Evolutionary conservation across 306 rosid species (phyloP).

Genomic region (Begonia masoniana): DNA sequence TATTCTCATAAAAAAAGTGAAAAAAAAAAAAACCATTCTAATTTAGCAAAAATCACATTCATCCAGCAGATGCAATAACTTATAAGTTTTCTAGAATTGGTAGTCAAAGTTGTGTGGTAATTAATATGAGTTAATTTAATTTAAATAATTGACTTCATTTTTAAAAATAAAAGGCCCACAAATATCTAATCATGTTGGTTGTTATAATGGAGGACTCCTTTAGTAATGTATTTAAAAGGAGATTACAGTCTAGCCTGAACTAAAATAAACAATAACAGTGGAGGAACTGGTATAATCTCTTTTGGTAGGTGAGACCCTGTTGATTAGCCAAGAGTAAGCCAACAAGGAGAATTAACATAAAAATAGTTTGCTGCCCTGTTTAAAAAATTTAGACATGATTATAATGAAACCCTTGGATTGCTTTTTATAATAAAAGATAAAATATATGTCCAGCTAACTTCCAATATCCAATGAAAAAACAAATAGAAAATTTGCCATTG

Average conservation of each 20-base stretch:
- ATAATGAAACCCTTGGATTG: too few relatives aligned
- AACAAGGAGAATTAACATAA: too few relatives aligned
- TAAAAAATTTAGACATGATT: too few relatives aligned
- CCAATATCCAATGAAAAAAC: too few relatives aligned
- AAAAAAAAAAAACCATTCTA: background rate
- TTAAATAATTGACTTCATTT: slow-evolving; percentile 14
- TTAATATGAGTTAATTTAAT: too few relatives aligned
- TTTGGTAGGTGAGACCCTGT: slow-evolving; percentile 9
- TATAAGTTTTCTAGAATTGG: too few relatives aligned
- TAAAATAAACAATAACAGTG: slow-evolving; percentile 12
- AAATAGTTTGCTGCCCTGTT: too few relatives aligned
- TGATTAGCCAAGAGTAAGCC: background rate
- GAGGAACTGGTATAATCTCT: slow-evolving; percentile 10
- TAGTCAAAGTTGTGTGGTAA: background rate
- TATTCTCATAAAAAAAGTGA: background rate
- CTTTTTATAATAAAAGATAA: too few relatives aligned
- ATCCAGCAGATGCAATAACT: too few relatives aligned
- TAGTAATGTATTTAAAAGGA: slow-evolving; percentile 25
- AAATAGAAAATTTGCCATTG: too few relatives aligned
- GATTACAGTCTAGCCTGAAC: slow-evolving; percentile 18
- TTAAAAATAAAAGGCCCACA: slow-evolving; percentile 40
- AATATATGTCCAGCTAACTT: too few relatives aligned
- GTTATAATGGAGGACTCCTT: slow-evolving; percentile 45
- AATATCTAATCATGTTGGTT: slow-evolving; percentile 72
- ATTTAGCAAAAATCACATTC: background rate